These are phyloP conservation scores for Withania somnifera DNA, from an alignment of 305 asterid genomes.

Conservation along the genomic window DNA sequence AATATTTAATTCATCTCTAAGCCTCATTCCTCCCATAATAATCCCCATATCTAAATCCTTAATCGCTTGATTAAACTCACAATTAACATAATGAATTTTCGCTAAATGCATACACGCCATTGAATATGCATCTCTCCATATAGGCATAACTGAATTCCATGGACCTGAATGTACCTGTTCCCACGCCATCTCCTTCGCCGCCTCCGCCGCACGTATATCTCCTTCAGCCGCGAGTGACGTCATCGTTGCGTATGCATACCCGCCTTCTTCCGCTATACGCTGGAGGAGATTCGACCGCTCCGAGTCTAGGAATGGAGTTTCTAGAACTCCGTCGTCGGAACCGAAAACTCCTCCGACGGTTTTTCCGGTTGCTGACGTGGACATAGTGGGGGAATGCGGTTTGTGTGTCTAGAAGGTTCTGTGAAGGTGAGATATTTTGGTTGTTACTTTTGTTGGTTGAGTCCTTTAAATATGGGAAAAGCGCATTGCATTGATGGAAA, in stretches of 20 bases:
- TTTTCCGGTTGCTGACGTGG: slow-evolving; percentile 9
- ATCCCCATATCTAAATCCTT: slow-evolving; percentile 78
- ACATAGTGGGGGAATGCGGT: background rate
- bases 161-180: slow-evolving; percentile 96
- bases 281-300: slow-evolving; percentile 37
- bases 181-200: slow-evolving; percentile 92
- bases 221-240: slow-evolving; percentile 60
- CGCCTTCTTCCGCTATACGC: slow-evolving; percentile 60
- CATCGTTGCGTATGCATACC: slow-evolving; percentile 73
- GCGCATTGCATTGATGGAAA: background rate
- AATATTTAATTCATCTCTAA: slow-evolving; percentile 50
- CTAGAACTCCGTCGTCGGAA: slow-evolving; percentile 14
- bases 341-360: background rate
- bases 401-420: background rate
- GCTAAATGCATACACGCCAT: slow-evolving; percentile 83
- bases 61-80: slow-evolving; percentile 42
- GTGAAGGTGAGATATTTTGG: background rate
- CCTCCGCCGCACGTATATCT: slow-evolving; percentile 83
- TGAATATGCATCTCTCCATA: slow-evolving; percentile 93
- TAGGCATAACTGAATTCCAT: slow-evolving; percentile 85
- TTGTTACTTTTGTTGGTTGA: background rate
- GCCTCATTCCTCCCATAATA: slow-evolving; percentile 70
- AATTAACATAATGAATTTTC: slow-evolving; percentile 37
- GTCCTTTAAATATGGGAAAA: background rate
- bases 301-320: slow-evolving; percentile 68